Conservation (phyloP, 2,329 filamentous ascomycete genomes). For the Aspergillus chevalieri region DNA sequence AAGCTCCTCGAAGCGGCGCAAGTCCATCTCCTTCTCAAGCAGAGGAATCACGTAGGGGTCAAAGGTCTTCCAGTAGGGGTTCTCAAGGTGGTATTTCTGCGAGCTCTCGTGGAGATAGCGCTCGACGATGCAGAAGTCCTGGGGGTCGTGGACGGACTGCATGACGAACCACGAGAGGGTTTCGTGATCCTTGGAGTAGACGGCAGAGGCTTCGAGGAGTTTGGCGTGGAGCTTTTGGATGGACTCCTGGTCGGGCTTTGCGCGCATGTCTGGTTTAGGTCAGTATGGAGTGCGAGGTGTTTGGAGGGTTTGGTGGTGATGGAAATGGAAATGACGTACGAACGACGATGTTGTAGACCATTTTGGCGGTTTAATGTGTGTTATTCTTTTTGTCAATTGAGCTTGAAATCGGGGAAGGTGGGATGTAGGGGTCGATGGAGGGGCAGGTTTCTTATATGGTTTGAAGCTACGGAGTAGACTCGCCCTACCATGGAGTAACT, state of each 20-base stretch:
- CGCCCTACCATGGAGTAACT: background rate
- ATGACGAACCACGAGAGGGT: slow-evolving; percentile 69
- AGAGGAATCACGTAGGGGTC: slow-evolving; percentile 67
- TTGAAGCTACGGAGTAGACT: background rate
- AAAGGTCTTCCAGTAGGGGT: slow-evolving; percentile 71
- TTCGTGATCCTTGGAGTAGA: slow-evolving; percentile 68
- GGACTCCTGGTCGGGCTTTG: slow-evolving; percentile 58
- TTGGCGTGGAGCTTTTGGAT: slow-evolving; percentile 65
- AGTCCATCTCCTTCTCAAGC: slow-evolving; percentile 63
- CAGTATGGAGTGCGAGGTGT: background rate
- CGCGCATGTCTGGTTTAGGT: slow-evolving; percentile 47
- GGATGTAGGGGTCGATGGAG: background rate
- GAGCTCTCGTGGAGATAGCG: slow-evolving; percentile 58
- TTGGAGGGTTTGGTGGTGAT: background rate
- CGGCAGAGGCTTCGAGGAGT: slow-evolving; percentile 65
- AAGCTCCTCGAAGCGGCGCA: slow-evolving; percentile 63
- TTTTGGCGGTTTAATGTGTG: slow-evolving; percentile 5
- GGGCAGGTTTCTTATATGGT: background rate
- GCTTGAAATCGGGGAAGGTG: background rate
- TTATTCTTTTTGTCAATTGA: background rate
- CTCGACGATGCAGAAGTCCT: slow-evolving; percentile 70
- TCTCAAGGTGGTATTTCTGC: slow-evolving; percentile 59
- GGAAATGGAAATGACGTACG: slow-evolving; percentile 12
- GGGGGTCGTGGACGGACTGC: slow-evolving; percentile 63
- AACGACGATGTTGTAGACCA: slow-evolving; percentile 27